Evolutionary conservation across 768 basidiomycete genomes (phyloP).

Genomic region (Mycena sanguinolenta): DNA sequence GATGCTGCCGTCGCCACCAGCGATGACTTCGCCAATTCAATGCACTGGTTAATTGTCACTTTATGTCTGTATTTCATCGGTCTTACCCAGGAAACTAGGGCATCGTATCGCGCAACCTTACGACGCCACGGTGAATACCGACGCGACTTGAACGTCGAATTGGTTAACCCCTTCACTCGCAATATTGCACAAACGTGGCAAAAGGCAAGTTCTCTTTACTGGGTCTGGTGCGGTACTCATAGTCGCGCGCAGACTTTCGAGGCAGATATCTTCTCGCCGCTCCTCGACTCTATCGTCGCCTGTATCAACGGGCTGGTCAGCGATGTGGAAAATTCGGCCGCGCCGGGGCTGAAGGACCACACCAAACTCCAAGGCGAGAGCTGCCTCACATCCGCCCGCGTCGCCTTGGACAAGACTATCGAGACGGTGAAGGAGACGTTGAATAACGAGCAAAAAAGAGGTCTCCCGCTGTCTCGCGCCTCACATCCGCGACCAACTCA

Average conservation of each 20-base stretch:
- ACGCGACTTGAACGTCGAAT: constrained; percentile 71
- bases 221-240: background rate
- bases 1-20: constrained; percentile 59
- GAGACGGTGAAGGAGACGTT: constrained; percentile 64
- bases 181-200: constrained; percentile 72
- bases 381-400: constrained; percentile 64
- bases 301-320: constrained; percentile 60
- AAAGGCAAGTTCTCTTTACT: constrained; percentile 39
- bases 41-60: constrained; percentile 67
- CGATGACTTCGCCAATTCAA: constrained; percentile 63
- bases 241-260: constrained; percentile 57
- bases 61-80: background rate
- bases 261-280: constrained; percentile 64
- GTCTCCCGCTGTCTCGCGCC: constrained; percentile 69
- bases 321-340: constrained; percentile 66
- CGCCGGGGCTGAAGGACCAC: constrained; percentile 66
- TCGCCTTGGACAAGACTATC: constrained; percentile 62
- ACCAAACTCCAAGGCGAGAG: constrained; percentile 63
- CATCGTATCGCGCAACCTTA: constrained; percentile 61
- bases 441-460: constrained; percentile 69
- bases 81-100: constrained; percentile 38
- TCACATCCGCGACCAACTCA: constrained; percentile 64
- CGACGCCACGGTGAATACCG: constrained; percentile 69
- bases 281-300: constrained; percentile 54
- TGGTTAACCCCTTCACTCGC: constrained; percentile 69